Evolutionary conservation across 208 protist genomes (phyloP), one percentile per base, ranked within the genome.

Genomic region (Spongospora subterranea): DNA sequence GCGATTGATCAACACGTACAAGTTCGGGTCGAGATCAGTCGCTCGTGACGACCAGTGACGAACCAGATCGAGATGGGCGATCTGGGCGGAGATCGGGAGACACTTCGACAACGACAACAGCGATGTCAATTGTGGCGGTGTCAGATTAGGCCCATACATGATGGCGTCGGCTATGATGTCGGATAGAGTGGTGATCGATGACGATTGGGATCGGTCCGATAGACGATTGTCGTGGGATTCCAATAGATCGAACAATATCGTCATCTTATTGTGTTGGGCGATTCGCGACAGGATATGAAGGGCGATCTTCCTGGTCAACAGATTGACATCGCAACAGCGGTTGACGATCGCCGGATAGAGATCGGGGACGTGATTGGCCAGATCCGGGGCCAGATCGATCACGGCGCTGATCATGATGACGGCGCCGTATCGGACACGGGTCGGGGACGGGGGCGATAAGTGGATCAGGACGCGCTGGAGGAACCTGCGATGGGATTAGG

Each of bases 91-190:
- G 6, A 35, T 6, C 71, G 71, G n/a, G 17, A 82, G 6, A n/a
- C n/a, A 82, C 6, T n/a, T 6, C n/a, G 71, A 45, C 13, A 13
- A 45, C 13, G 35, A 6, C 35, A 82, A n/a, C 13, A 82, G n/a
- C 13, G 71, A 35, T 35, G 71, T 82, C 71, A 82, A n/a, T 43
- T 82, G 71, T 20, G 6, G n/a, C n/a, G 71, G n/a, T 43, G 40
- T 20, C 13, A 82, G n/a, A 43, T 82, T 82, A 35, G 71, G 35
- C 13, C 71, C 71, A 43, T 82, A 82, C 71, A 82, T 82, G n/a
- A 82, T n/a, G n/a, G 71, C 71, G 6, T 82, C 71, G n/a, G 71
- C 71, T 35, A 82, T 6, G n/a, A 82, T 43, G n/a, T 82, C 71
- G n/a, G 71, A 82, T 35, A 82, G n/a, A 20, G n/a, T 82, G n/a